A percentile compares a stretch with the other conserved stretches of the same genome.
phyloP scores from a whole-genome alignment of 1,284 basidiomycete genomes.

The Trichosporon asahii region DNA sequence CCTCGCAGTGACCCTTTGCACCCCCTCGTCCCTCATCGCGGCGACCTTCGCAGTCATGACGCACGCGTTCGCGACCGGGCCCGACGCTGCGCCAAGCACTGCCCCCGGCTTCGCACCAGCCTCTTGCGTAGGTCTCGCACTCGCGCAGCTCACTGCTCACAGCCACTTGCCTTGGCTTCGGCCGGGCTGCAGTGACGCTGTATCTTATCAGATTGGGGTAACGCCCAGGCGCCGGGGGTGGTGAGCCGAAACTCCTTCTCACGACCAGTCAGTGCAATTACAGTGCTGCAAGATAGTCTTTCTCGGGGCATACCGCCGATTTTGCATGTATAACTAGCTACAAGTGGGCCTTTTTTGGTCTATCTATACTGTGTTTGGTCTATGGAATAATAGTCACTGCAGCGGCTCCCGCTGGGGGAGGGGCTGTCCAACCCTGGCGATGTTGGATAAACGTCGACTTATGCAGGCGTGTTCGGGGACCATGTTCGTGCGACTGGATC shows the following conservation, averaged over 20 bases:
- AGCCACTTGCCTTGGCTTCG: neutral
- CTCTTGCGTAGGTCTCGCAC: no score
- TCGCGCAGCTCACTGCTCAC: no score
- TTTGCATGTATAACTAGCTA: conserved; percentile 10
- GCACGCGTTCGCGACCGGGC: no score
- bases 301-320: neutral
- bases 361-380: neutral
- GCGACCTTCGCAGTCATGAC: no score
- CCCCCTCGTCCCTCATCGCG: no score
- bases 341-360: conserved; percentile 2
- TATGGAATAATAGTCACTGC: neutral
- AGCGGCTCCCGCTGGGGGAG: neutral
- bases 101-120: no score
- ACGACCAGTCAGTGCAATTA: neutral
- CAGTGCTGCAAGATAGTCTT: neutral
- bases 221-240: neutral
- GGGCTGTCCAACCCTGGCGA: neutral
- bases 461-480: neutral
- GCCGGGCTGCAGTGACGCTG: neutral
- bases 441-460: neutral
- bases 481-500: neutral
- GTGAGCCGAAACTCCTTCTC: neutral
- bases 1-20: no score
- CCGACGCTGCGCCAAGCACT: no score
- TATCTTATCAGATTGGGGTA: neutral